Percentiles rank a stretch among this genome's conserved stretches.
phyloP scores from a whole-genome alignment of 345 rosid genomes.

The Camelina neglecta region DNA sequence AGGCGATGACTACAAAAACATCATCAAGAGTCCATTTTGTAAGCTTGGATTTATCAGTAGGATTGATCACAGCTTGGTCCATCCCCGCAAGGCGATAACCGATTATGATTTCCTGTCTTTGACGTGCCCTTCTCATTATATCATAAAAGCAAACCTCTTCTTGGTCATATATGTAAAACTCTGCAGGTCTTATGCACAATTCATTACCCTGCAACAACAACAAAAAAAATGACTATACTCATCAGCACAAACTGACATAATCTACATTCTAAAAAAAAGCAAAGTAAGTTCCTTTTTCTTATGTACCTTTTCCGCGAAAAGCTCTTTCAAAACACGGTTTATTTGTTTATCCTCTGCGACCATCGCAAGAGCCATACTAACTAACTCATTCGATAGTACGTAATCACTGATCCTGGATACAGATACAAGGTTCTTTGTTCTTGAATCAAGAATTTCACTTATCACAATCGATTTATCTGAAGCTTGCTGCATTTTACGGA shows the following conservation, averaged over 20 bases:
- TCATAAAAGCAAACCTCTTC: constrained; percentile 79
- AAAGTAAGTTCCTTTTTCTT: constrained; percentile 7
- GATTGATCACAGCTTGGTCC: constrained; percentile 84
- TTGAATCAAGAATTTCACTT: constrained; percentile 91
- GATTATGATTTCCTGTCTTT: constrained; percentile 69
- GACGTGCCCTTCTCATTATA: constrained; percentile 78
- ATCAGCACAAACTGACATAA: constrained; percentile 3
- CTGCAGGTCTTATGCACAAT: constrained; percentile 90
- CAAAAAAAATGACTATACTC: constrained; percentile 11
- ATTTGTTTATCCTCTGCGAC: constrained; percentile 96
- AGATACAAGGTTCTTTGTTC: constrained; percentile 91
- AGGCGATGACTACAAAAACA: constrained; percentile 85
- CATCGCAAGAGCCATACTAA: constrained; percentile 96
- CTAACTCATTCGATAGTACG: constrained; percentile 86
- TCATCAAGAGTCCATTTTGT: constrained; percentile 86
- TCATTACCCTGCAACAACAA: constrained; percentile 69
- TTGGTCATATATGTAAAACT: constrained; percentile 79
- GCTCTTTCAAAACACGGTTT: constrained; percentile 89
- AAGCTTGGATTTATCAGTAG: constrained; percentile 58
- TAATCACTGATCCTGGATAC: constrained; percentile 95
- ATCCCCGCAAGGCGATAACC: constrained; percentile 73
- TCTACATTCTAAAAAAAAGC: not conserved
- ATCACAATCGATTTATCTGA: constrained; percentile 83
- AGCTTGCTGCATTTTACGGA: constrained; percentile 93
- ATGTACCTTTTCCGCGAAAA: constrained; percentile 82